These are phyloP conservation scores for Immersiporthe knoxdaviesiana DNA, from an alignment of 2,329 filamentous ascomycete genomes.

Conservation along the genomic window DNA sequence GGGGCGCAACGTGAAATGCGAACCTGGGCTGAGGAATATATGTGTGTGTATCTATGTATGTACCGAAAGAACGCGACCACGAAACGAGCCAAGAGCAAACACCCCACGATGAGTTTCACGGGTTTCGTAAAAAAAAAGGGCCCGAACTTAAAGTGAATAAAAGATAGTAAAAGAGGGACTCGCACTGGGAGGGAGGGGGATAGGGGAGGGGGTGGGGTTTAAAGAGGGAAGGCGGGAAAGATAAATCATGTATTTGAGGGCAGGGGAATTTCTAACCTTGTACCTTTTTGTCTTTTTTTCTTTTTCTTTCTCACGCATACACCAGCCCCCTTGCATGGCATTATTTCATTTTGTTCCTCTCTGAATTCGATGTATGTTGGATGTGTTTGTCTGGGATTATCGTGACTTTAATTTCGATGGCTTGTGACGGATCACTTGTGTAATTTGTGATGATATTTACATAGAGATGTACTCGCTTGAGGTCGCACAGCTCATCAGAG, in stretches of 20 bases:
- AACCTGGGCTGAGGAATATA: slow-evolving; percentile 18
- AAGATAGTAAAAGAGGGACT: not conserved
- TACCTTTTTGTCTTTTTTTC: not conserved
- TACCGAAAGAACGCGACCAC: slow-evolving; percentile 29
- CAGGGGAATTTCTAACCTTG: not conserved
- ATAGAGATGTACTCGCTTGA: not conserved
- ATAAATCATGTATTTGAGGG: not conserved
- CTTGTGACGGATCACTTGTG: not conserved
- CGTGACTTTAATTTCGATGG: not conserved
- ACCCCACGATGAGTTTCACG: slow-evolving; percentile 21
- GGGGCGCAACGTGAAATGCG: slow-evolving; percentile 18
- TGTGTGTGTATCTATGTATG: slow-evolving; percentile 25
- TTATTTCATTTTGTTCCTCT: not conserved
- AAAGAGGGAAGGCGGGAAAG: not conserved
- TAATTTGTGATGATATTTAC: not conserved
- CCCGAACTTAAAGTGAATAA: slow-evolving; percentile 1
- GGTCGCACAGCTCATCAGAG: not conserved
- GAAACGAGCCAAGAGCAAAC: slow-evolving; percentile 28
- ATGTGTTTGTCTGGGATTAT: not conserved
- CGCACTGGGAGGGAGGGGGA: not conserved
- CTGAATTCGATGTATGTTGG: not conserved
- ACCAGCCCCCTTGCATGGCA: not conserved
- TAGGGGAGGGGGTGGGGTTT: too few species aligned
- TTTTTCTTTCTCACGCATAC: not conserved
- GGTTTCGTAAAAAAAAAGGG: slow-evolving; percentile 1